Base-by-base conservation (phyloP, 805 yeast species). In the Lachancea waltii region DNA sequence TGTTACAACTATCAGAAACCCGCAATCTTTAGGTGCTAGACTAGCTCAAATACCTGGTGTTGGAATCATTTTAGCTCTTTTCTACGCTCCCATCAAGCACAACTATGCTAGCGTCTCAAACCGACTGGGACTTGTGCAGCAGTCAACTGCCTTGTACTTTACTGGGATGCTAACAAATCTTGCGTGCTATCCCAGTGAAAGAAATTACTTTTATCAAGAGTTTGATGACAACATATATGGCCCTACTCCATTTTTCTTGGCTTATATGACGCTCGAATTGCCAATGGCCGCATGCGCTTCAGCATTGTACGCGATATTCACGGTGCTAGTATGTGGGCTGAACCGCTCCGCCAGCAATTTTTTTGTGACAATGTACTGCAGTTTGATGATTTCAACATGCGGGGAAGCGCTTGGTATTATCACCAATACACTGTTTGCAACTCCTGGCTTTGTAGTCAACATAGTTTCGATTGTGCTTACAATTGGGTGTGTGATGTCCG, bases 361-460 rank as follows among this genome's bases (percentile, higher is more conserved):
- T 51, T 85, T 87, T 49, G 69, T 79, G 0, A 65, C 79, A 48
- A 69, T 76, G 15, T 75, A 77, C 46, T 67, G 75, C 19, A 48
- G 77, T 0, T 63, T 76, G 40, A 62, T 72, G 18, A 69, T 77
- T 17, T 72, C 79, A 13, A 76, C 79, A 45, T 78, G 87, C 43
- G 95, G 95, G 24, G 95, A 86, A 56, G 79, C 90, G 5, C 64
- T 86, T 22, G 96, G 95, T 0, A 82, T 86, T 5, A 69, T 83
- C 35, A 81, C 86, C 41, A 85, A 84, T 51, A 79, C 89, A 3
- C 48, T 81, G 1, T 79, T 86, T 50, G 62, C 67, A 33, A 86
- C 85, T 50, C 72, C 85, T 22, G 95, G 95, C 0, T 75, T 85
- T 51, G 94, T 92, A 0, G 78, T 84, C 13, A 84, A 82, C 54